Base-by-base conservation (phyloP, 2,329 filamentous ascomycete species). In the Clonostachys byssicola region DNA sequence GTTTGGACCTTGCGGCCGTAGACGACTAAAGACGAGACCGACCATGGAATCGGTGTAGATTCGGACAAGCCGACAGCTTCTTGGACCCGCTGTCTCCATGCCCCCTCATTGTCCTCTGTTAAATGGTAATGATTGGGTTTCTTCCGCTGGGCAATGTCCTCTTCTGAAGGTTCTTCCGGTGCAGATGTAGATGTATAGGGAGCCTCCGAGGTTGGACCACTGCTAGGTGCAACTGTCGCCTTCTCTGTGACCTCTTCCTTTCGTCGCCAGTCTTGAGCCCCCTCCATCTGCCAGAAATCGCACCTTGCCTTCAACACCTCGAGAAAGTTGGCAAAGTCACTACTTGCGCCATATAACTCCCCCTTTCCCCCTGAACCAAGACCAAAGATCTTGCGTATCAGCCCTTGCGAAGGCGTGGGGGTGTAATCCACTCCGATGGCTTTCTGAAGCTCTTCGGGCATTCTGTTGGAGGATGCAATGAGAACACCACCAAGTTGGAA, bases 221-320 rank as follows among this genome's bases (percentile, higher is more conserved):
- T 34, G 17, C 16, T 17, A 10, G 13, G 5, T 17, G 5, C 46
- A 8, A n/a, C 12, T 14, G 42, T 30, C 7, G 14, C 17, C 17
- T 39, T 39, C 16, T 35, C 42, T 4, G 40, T 35, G 12, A 17
- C n/a, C 6, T 41, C 42, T 42, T 86, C 81, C 44, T 76, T 68
- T 54, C 81, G 70, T 54, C 88, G 73, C 73, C 87, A 92, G 59
- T 94, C 89, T 47, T 73, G 80, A 3, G 78, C 77, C 2, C 87
- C 84, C 54, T 89, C 86, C 79, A 92, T 91, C 60, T 92, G 85
- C 86, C 87, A 92, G 44, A 92, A 83, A 56, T 92, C 88, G 59
- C 89, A 92, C 47, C 88, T 75, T 10, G 86, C 85, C 60, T 86
- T 88, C 35, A 92, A 62, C 0, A 92, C 83, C 40, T 91, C 85